Percentiles rank a stretch among this genome's conserved stretches.
phyloP scores from a whole-genome alignment of 1,284 basidiomycete genomes.

The Mycena sp. region DNA sequence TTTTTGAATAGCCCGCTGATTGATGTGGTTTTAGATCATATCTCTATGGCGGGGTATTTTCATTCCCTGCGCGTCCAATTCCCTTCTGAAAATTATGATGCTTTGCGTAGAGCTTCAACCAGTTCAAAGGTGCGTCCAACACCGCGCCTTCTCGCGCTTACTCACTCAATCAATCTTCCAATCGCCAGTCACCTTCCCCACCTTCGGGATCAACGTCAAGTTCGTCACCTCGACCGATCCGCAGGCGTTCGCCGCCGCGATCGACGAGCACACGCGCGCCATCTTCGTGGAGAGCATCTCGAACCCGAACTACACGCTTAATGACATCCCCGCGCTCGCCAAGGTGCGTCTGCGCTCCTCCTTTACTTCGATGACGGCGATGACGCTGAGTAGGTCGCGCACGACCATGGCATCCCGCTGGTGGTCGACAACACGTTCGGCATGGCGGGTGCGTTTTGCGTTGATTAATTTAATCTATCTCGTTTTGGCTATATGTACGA shows the following conservation, averaged over 20 bases:
- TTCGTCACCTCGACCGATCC: constrained; percentile 43
- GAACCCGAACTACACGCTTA: constrained; percentile 78
- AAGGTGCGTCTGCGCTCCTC: constrained; percentile 52
- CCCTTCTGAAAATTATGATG: not conserved
- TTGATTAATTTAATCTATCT: not conserved
- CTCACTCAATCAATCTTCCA: no score
- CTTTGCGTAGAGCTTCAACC: constrained; percentile 78
- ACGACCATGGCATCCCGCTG: constrained; percentile 79
- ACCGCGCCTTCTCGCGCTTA: no score
- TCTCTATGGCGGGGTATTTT: constrained; percentile 73
- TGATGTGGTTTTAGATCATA: constrained; percentile 47
- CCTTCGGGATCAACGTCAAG: constrained; percentile 68
- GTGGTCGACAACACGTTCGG: constrained; percentile 94
- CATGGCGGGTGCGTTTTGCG: constrained; percentile 68
- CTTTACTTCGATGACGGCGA: no score
- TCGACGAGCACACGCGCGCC: constrained; percentile 72
- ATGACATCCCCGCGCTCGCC: constrained; percentile 69
- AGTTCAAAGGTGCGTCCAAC: no score
- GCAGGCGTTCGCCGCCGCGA: constrained; percentile 66
- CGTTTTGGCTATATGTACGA: no score
- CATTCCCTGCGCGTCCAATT: not conserved
- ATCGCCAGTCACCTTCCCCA: constrained; percentile 84
- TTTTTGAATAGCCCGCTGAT: no score
- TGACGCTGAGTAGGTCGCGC: constrained; percentile 60
- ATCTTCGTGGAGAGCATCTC: constrained; percentile 80